Evolutionary conservation across 768 basidiomycete genomes (phyloP).

Genomic region (Lentinus tigrinus): DNA sequence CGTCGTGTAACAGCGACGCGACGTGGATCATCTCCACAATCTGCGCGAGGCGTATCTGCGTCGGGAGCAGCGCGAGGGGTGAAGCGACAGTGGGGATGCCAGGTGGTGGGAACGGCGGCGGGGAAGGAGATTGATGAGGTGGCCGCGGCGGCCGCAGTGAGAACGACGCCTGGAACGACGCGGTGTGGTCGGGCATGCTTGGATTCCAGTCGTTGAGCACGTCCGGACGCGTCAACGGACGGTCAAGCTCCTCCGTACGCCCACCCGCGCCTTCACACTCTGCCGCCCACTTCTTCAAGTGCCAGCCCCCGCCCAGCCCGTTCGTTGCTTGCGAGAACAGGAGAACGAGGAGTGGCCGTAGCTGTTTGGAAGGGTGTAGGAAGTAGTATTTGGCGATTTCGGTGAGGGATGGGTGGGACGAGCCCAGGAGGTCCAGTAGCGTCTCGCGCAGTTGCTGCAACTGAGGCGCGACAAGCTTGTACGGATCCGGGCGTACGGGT

Average conservation of each 20-base stretch:
- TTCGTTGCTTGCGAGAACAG: constrained; percentile 93
- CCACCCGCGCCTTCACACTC: constrained; percentile 55
- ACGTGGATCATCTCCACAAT: constrained; percentile 99
- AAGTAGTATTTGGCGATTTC: constrained; percentile 94
- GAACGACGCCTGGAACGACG: constrained; percentile 57
- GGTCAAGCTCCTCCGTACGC: constrained; percentile 63
- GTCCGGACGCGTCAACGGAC: constrained; percentile 73
- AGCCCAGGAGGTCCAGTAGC: constrained; percentile 77
- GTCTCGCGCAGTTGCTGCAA: constrained; percentile 68
- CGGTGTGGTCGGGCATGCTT: constrained; percentile 73
- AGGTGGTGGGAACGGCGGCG: constrained; percentile 21
- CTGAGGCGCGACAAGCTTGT: constrained; percentile 68
- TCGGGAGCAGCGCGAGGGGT: constrained; percentile 61
- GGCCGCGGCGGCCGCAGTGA: constrained; percentile 42
- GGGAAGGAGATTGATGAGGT: constrained; percentile 33
- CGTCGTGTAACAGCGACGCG: constrained; percentile 90
- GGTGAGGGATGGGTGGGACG: constrained; percentile 84
- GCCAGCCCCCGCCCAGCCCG: constrained; percentile 72
- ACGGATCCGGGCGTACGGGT: constrained; percentile 55
- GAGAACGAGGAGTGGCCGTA: constrained; percentile 86
- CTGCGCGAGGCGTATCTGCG: constrained; percentile 90
- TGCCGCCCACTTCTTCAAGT: constrained; percentile 58
- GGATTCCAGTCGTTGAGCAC: constrained; percentile 93
- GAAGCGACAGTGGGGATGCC: constrained; percentile 33
- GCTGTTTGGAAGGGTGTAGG: constrained; percentile 82